A percentile compares a stretch with the other conserved stretches of the same genome.
Evolutionary conservation across 1,284 basidiomycete genomes (phyloP).

Genomic region (Golubevia pallescens): DNA sequence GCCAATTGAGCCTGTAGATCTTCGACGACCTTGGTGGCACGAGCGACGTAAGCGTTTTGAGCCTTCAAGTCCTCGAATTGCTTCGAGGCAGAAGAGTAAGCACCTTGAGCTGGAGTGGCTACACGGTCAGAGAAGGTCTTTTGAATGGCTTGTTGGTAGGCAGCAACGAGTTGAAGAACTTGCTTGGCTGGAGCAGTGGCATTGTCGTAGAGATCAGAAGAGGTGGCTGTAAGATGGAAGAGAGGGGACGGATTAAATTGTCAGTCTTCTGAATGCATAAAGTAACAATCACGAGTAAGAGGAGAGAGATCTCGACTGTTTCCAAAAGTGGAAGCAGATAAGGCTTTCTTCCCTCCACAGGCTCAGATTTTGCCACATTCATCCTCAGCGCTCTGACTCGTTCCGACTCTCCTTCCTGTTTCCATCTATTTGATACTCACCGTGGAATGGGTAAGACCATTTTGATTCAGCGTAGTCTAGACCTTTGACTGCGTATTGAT

Average conservation of each 20-base stretch:
- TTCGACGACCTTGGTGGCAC: constrained; percentile 45
- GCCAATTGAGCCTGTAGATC: constrained; percentile 44
- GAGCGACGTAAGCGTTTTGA: constrained; percentile 52
- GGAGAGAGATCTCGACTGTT: too few species aligned
- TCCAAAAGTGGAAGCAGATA: too few species aligned
- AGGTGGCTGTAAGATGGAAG: constrained; percentile 20
- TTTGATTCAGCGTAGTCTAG: constrained; percentile 56
- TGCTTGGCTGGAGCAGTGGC: constrained; percentile 44
- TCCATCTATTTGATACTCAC: too few species aligned
- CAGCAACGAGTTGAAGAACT: constrained; percentile 24
- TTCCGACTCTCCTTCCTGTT: too few species aligned
- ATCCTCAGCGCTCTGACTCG: too few species aligned
- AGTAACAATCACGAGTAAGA: too few species aligned
- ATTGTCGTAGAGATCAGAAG: constrained; percentile 35
- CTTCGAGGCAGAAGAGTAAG: constrained; percentile 31
- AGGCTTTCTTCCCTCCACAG: too few species aligned
- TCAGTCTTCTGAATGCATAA: too few species aligned
- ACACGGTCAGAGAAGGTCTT: constrained; percentile 50
- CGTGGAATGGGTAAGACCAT: constrained; percentile 56
- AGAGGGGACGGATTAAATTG: too few species aligned
- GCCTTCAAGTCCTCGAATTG: constrained; percentile 55
- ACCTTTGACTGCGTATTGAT: constrained; percentile 44
- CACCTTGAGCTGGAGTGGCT: constrained; percentile 40
- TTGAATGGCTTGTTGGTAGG: constrained; percentile 31
- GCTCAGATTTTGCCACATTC: too few species aligned